Conservation (phyloP, 805 yeast species). For the Cyberlindnera amylophila region DNA sequence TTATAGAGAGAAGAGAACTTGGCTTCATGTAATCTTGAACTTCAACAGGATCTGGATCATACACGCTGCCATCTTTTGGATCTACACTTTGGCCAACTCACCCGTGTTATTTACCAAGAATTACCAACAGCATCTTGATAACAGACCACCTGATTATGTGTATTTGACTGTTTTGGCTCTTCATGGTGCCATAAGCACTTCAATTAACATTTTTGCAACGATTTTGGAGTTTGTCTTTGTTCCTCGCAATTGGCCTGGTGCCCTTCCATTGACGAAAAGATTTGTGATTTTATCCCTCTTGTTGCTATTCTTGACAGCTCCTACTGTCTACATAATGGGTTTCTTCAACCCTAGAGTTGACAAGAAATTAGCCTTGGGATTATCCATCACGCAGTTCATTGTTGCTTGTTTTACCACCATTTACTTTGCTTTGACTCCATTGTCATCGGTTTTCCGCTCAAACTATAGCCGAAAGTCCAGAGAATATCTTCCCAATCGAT, state of each 20-base stretch:
- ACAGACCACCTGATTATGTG: slow-evolving; percentile 58
- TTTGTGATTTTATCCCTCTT: slow-evolving; percentile 39
- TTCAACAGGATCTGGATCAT: slow-evolving; percentile 79
- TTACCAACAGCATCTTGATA: slow-evolving; percentile 50
- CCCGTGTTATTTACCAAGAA: slow-evolving; percentile 63
- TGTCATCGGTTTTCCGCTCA: slow-evolving; percentile 50
- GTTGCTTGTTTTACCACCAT: slow-evolving; percentile 51
- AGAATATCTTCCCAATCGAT: slow-evolving; percentile 46
- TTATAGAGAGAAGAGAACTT: slow-evolving; percentile 65
- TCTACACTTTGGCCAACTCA: slow-evolving; percentile 69
- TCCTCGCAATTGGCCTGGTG: slow-evolving; percentile 73
- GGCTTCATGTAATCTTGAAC: slow-evolving; percentile 72
- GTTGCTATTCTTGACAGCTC: slow-evolving; percentile 44
- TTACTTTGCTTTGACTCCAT: slow-evolving; percentile 60
- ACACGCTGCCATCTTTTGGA: slow-evolving; percentile 75
- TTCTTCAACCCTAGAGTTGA: slow-evolving; percentile 32
- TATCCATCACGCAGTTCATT: slow-evolving; percentile 53
- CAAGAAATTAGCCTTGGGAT: slow-evolving; percentile 34
- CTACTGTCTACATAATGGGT: slow-evolving; percentile 50
- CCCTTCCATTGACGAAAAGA: slow-evolving; percentile 53
- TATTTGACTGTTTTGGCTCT: slow-evolving; percentile 55
- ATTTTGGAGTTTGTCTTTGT: slow-evolving; percentile 57
- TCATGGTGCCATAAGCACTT: slow-evolving; percentile 50
- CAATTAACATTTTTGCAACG: slow-evolving; percentile 54
- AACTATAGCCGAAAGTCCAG: slow-evolving; percentile 32